phyloP scores from a whole-genome alignment of 768 basidiomycete species.

The Gautieria morchelliformis region DNA sequence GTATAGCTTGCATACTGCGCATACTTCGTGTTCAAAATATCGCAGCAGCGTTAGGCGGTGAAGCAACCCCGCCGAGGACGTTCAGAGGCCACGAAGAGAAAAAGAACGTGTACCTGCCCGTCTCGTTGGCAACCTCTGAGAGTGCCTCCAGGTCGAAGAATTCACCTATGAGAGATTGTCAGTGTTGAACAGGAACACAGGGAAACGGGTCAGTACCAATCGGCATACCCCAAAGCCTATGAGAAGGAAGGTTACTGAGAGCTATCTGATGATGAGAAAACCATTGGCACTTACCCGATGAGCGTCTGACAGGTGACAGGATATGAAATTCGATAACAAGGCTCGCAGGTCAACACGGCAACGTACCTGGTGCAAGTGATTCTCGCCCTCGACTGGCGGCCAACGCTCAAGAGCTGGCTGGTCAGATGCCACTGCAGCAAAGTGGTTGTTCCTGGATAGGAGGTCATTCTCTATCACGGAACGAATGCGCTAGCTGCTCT shows the following conservation, averaged over 20 bases:
- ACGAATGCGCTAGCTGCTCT: slow-evolving; percentile 10
- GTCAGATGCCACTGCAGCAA: slow-evolving; percentile 60
- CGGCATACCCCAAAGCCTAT: slow-evolving; percentile 64
- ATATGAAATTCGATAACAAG: neutral
- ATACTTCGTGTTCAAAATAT: slow-evolving; percentile 17
- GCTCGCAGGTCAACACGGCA: too few relatives aligned
- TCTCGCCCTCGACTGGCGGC: neutral
- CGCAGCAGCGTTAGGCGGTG: slow-evolving; percentile 64
- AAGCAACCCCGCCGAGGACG: slow-evolving; percentile 60
- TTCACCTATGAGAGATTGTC: slow-evolving; percentile 35
- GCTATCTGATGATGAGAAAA: neutral
- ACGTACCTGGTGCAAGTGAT: neutral
- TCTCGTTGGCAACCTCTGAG: slow-evolving; percentile 44
- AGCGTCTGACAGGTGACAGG: slow-evolving; percentile 33
- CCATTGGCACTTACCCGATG: slow-evolving; percentile 36
- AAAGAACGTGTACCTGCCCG: slow-evolving; percentile 61
- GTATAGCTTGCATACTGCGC: neutral
- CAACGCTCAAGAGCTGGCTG: slow-evolving; percentile 55
- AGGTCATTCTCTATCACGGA: neutral
- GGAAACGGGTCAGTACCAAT: slow-evolving; percentile 34
- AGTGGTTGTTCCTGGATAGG: slow-evolving; percentile 55
- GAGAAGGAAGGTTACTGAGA: neutral
- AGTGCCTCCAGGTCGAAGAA: slow-evolving; percentile 64
- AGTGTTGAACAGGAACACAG: neutral
- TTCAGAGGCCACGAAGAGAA: slow-evolving; percentile 69